Base-by-base conservation (phyloP, 176 grass and related monocot species). In the Secale cereale region DNA sequence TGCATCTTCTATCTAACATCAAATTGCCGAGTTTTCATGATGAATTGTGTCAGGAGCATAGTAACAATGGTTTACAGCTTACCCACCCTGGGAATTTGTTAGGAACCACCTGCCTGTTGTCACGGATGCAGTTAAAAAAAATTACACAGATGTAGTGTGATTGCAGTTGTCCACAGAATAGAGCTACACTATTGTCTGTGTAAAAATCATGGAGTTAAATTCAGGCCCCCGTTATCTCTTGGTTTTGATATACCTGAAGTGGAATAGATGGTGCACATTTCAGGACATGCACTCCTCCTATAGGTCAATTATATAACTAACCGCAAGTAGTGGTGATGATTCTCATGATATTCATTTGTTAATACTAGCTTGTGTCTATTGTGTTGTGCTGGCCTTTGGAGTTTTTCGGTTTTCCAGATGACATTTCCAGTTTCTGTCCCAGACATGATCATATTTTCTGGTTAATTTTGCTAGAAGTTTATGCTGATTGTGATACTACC, bases 401-500 rank as follows among this genome's bases (percentile, higher is more conserved):
- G 35, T 19, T 76, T 56, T 52, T 50, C 22, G 56, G 48, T 76
- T 65, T 83, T 71, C 31, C 8, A 40, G 19, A 30, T 74, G 75
- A 78, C 65, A 82, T 71, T 20, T 17, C 81, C 15, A 5, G 81
- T 61, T 73, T 15, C 17, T 68, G 12, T 52, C 23, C 41, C 80
- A 6, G 33, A 85, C 19, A 72, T 65, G 54, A 30, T 61, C 28
- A 81, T 65, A 0, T 19, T 29, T 26, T 48, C 33, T 83, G 17
- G 14, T 74, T 85, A 36, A 52, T 78, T 80, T 33, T 65, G 36
- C 19, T 88, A 70, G 28, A 19, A 73, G 61, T 43, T 63, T 71
- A 13, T 72, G 11, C 28, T 30, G 54, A 77, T 65, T 32, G 26
- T 78, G 41, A 32, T 59, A 79, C 36, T 61, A 31, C 41, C 81